Percentiles rank a stretch among this genome's conserved stretches.
Conservation (phyloP, 257 asterid genomes). For the Fraxinus excelsior region DNA sequence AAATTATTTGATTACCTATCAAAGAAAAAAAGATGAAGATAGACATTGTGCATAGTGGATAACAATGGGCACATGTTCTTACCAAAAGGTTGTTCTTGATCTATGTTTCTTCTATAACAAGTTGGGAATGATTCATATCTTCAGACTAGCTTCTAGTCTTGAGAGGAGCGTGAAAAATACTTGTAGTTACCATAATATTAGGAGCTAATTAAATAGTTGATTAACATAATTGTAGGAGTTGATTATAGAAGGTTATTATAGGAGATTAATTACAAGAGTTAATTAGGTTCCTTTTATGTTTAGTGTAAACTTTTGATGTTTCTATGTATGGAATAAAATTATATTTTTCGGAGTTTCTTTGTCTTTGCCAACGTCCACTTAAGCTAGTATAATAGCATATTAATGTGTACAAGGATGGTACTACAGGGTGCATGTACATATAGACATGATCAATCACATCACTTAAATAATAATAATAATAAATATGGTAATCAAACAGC, state of each 20-base stretch:
- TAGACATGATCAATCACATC: conserved; percentile 12
- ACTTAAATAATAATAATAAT: conserved; percentile 18
- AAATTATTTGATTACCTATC: too few relatives aligned
- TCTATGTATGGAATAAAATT: conserved; percentile 4
- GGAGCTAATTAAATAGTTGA: neutral
- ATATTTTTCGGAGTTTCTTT: conserved; percentile 22
- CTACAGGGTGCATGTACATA: conserved; percentile 9
- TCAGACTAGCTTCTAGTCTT: neutral
- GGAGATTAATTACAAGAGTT: neutral
- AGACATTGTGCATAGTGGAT: neutral
- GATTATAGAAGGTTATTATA: neutral
- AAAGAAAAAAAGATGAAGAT: too few relatives aligned
- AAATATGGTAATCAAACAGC: conserved; percentile 20
- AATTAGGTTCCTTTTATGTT: neutral
- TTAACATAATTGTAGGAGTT: neutral
- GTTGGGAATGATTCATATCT: neutral
- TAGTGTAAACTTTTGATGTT: neutral
- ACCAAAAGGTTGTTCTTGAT: neutral
- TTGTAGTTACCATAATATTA: neutral
- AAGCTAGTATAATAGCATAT: conserved; percentile 5
- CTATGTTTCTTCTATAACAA: neutral
- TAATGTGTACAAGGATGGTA: neutral
- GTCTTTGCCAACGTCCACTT: conserved; percentile 14
- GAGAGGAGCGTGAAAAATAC: neutral
- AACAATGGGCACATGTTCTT: neutral